Evolutionary conservation across 352 stramenopile species (phyloP).

Genomic region (Globisporangium uncinulatum): DNA sequence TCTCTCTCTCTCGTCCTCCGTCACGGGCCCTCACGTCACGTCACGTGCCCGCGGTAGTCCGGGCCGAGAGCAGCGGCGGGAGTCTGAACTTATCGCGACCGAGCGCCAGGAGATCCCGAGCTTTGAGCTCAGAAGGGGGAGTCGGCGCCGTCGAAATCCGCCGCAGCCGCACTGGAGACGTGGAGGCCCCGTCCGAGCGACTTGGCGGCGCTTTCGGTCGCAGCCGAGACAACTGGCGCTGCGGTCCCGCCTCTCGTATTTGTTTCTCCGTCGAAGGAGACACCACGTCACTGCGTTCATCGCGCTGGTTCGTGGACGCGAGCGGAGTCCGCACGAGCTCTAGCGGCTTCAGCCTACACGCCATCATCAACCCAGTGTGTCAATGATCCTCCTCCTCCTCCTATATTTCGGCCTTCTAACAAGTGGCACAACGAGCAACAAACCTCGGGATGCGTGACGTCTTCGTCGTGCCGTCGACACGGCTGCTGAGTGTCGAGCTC

Average conservation of each 20-base stretch:
- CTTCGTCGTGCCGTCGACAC: constrained; percentile 2
- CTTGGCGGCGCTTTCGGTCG: constrained; percentile 5
- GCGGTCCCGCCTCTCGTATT: constrained; percentile 6
- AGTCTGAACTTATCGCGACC: constrained; percentile 28
- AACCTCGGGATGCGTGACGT: constrained; percentile 13
- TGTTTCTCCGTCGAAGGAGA: too few relatives aligned
- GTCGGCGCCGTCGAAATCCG: constrained; percentile 39
- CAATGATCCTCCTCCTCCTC: not conserved
- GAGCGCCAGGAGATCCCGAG: not conserved
- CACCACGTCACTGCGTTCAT: not conserved
- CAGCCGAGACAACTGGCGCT: constrained; percentile 18
- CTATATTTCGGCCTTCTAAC: too few relatives aligned
- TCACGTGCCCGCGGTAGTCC: not conserved
- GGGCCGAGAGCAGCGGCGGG: constrained; percentile 19
- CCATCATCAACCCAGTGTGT: not conserved
- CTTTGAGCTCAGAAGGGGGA: not conserved
- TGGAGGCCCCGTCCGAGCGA: constrained; percentile 16
- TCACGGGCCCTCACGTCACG: too few relatives aligned
- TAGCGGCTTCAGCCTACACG: constrained; percentile 33
- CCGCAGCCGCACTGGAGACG: constrained; percentile 29
- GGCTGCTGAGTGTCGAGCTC: too few relatives aligned
- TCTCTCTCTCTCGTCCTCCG: too few relatives aligned
- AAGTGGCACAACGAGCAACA: not conserved
- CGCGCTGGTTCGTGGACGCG: not conserved
- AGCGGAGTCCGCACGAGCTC: constrained; percentile 12